These are phyloP conservation scores for Macadamia integrifolia DNA, from an alignment of 164 flowering plant genomes.

Conservation along the genomic window DNA sequence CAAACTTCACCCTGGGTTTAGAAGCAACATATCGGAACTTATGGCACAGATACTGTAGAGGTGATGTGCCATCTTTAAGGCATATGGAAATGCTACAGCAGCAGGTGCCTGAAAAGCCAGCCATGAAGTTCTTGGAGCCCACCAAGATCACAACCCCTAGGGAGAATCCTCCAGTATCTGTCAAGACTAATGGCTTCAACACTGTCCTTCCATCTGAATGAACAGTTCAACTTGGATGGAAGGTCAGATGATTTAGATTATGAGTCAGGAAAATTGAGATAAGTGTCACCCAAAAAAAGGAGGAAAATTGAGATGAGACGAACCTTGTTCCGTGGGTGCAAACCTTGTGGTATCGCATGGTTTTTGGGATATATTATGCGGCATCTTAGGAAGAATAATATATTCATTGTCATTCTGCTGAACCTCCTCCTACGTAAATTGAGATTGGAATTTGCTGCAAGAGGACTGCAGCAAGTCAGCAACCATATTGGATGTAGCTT, in stretches of 20 bases:
- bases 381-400: no score
- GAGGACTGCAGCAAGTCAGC: no score
- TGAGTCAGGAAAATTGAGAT: conserved; percentile 8
- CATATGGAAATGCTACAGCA: conserved; percentile 39
- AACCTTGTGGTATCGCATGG: background rate
- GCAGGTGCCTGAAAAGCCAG: conserved; percentile 26
- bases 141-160: conserved; percentile 13
- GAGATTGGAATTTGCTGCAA: no score
- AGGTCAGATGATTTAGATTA: conserved; percentile 16
- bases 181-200: conserved; percentile 51
- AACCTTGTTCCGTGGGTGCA: background rate
- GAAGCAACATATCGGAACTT: conserved; percentile 65
- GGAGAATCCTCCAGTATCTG: conserved; percentile 18
- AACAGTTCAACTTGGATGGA: conserved; percentile 24
- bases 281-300: no score
- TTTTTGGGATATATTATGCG: background rate
- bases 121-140: conserved; percentile 22
- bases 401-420: no score
- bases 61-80: conserved; percentile 69
- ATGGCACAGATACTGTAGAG: conserved; percentile 82
- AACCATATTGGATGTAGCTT: no score
- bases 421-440: no score
- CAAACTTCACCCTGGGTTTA: conserved; percentile 48
- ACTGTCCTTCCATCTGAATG: conserved; percentile 9
- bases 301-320: conserved; percentile 8